phyloP scores from a whole-genome alignment of 139 green algal species.

The Micromonas commoda region DNA sequence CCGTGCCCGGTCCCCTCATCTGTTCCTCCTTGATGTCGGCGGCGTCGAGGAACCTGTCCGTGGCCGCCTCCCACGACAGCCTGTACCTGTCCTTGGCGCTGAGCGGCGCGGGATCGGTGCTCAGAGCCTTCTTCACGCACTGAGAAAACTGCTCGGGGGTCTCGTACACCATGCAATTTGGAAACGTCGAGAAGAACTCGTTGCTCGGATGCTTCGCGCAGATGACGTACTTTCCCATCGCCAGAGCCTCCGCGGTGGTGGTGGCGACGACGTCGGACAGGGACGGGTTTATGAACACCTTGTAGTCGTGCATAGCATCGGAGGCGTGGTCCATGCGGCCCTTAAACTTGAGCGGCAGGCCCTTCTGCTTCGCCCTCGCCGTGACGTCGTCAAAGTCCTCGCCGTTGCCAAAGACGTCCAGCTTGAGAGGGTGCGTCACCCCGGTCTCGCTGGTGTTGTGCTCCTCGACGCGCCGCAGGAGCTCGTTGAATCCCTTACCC shows the following conservation, averaged over 20 bases:
- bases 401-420: slow-evolving; percentile 92
- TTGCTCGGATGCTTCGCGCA: slow-evolving; percentile 92
- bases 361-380: slow-evolving; percentile 38
- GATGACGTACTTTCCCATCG: slow-evolving; percentile 98
- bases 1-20: neutral
- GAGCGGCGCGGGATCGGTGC: slow-evolving; percentile 56
- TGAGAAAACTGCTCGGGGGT: slow-evolving; percentile 77
- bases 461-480: slow-evolving; percentile 60
- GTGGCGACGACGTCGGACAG: slow-evolving; percentile 93
- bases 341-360: slow-evolving; percentile 73
- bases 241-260: slow-evolving; percentile 93
- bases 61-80: slow-evolving; percentile 93
- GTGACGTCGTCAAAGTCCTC: slow-evolving; percentile 74
- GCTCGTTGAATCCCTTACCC: slow-evolving; percentile 98
- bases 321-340: slow-evolving; percentile 85
- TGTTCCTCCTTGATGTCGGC: slow-evolving; percentile 52
- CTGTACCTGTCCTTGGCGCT: slow-evolving; percentile 55
- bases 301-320: slow-evolving; percentile 61
- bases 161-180: slow-evolving; percentile 30
- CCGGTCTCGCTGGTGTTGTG: slow-evolving; percentile 32
- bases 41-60: slow-evolving; percentile 83
- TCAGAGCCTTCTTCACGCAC: slow-evolving; percentile 53
- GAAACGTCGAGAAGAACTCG: slow-evolving; percentile 54
- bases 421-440: slow-evolving; percentile 34
- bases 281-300: slow-evolving; percentile 92